Evolutionary conservation across 805 yeast genomes (phyloP).

Genomic region (Spencermartinsiella europaea): DNA sequence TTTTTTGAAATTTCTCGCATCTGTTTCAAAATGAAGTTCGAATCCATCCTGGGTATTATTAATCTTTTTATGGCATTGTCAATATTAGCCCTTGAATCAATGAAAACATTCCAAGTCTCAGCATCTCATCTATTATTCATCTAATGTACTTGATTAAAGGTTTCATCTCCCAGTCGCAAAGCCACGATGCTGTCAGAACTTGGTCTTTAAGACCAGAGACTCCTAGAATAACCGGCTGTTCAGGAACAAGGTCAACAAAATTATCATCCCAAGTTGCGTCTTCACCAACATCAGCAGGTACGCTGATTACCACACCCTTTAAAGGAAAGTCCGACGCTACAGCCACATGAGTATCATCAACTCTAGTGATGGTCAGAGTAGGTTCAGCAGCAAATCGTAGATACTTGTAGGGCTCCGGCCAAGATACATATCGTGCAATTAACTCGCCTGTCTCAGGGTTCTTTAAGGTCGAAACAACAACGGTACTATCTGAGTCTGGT

Average conservation of each 20-base stretch:
- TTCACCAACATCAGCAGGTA: slow-evolving; percentile 1
- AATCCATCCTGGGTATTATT: too few species aligned
- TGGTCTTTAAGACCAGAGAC: background rate
- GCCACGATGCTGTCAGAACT: background rate
- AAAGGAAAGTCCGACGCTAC: background rate
- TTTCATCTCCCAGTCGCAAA: background rate
- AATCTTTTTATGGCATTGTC: too few species aligned
- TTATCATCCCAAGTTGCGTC: slow-evolving; percentile 8
- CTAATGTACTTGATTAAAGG: too few species aligned
- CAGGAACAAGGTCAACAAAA: slow-evolving; percentile 5
- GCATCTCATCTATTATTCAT: too few species aligned
- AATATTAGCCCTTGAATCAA: too few species aligned
- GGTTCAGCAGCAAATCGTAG: background rate
- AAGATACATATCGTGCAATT: slow-evolving; percentile 5
- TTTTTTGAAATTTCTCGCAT: too few species aligned
- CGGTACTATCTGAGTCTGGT: background rate
- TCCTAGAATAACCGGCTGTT: background rate
- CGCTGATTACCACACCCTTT: slow-evolving; percentile 4
- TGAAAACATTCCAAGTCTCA: too few species aligned
- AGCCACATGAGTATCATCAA: background rate
- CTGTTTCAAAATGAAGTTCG: too few species aligned
- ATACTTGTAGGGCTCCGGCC: slow-evolving; percentile 11
- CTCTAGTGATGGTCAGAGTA: background rate
- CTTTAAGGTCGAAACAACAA: slow-evolving; percentile 2
- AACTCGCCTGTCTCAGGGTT: background rate